A percentile compares a stretch with the other conserved stretches of the same genome.
Evolutionary conservation across 371 early-diverging fungal genomes (phyloP).

Genomic region (Parasitella parasitica): DNA sequence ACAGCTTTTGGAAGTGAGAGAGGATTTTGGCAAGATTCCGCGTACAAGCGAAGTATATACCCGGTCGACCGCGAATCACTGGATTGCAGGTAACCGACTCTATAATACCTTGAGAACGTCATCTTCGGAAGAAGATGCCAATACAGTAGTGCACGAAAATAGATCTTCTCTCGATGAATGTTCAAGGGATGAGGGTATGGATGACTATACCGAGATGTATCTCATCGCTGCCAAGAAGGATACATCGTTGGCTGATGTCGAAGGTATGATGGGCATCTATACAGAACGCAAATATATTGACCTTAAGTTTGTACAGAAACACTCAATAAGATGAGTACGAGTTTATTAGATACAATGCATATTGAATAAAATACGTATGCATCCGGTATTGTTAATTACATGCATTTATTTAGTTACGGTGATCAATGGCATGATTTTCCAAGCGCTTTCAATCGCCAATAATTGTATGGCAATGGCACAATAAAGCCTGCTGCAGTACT

Average conservation of each 20-base stretch:
- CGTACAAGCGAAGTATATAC: slow-evolving; percentile 59
- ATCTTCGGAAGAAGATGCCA: slow-evolving; percentile 1
- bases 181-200: slow-evolving; percentile 8
- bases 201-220: slow-evolving; percentile 52
- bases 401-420: too few species aligned
- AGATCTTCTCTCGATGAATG: slow-evolving; percentile 13
- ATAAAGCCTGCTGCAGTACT: slow-evolving; percentile 51
- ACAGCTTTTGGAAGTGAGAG: slow-evolving; percentile 53
- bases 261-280: slow-evolving; percentile 36
- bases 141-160: not conserved
- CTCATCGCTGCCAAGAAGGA: slow-evolving; percentile 64
- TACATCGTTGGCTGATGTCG: slow-evolving; percentile 57
- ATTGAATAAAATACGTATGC: slow-evolving; percentile 16
- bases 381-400: too few species aligned
- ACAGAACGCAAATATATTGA: not conserved
- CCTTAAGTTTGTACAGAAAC: slow-evolving; percentile 24
- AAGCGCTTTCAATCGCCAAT: slow-evolving; percentile 52
- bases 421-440: slow-evolving; percentile 49
- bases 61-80: slow-evolving; percentile 59
- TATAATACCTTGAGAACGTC: slow-evolving; percentile 26
- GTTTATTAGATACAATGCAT: slow-evolving; percentile 32
- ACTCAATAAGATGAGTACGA: slow-evolving; percentile 30
- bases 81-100: slow-evolving; percentile 60
- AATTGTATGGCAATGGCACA: slow-evolving; percentile 56
- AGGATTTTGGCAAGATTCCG: slow-evolving; percentile 56